Base-by-base conservation (phyloP, 2,329 filamentous ascomycete genomes). In the Dactylellina drechsleri region DNA sequence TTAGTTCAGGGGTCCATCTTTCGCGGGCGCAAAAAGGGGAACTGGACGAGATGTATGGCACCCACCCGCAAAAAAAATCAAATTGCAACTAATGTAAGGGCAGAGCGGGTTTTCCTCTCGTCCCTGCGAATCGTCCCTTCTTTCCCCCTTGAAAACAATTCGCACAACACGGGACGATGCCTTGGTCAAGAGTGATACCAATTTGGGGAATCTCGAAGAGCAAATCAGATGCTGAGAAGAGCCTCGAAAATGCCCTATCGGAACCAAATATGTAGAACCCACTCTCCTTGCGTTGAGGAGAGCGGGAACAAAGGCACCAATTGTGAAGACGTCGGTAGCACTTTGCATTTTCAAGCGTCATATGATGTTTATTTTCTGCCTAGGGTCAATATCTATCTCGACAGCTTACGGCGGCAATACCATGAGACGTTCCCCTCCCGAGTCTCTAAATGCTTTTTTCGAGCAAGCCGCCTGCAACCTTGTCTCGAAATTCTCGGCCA, bases 1-100 rank as follows among this genome's bases (percentile, higher is more conserved):
- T 67, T 74, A 74, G 70, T 67, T 74, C 70, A 74, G 70, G 70
- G 70, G 70, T 47, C 57, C 47, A 36, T 62, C 70, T 57, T 57
- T 36, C 57, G 62, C 62, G 61, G 62, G 70, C 52, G 62, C 58
- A 67, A 74, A 74, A 74, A 64, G 70, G 70, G 70, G 62, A 74
- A 74, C 70, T 74, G 70, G 62, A 10, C 49, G 56, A 50, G 57
- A 62, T 47, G 47, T 16, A 6, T n/a, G 31, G 47, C 50, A 36
- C 62, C 23, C 31, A 52, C 64, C 70, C 56, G 47, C 64, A 28
- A 31, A 60, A 49, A 20, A 8, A 36, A 67, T 61, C 65, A 61
- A 60, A 12, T 60, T 23, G 45, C 53, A 67, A 54, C 50, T 56
- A 66, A 58, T 36, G 68, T 41, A 66, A 74, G 68, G 68, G 68